Evolutionary conservation across 2,329 filamentous ascomycete genomes (phyloP), one percentile per base, ranked within the genome.

Genomic region (Colletotrichum chlorophyti): DNA sequence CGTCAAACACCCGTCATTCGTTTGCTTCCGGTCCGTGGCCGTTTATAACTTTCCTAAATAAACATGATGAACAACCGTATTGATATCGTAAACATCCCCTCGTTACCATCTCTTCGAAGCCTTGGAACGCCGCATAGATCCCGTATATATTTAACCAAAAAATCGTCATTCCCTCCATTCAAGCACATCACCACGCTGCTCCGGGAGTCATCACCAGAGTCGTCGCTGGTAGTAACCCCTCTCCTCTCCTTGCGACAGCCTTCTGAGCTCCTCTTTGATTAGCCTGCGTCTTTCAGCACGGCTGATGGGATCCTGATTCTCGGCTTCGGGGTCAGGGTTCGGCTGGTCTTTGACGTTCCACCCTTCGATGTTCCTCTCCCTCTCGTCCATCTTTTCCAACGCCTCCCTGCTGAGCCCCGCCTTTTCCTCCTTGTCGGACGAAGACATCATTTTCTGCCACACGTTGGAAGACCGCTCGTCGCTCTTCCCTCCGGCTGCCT

Each of bases 181-280:
- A 6, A 12, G n/a, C 21, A 32, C 24, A 3, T 15, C 15, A 19
- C 19, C 12, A 26, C n/a, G 9, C 26, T 23, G 31, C 24, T 5
- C 14, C 26, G 11, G 31, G 8, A 9, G 1, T 7, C 27, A n/a
- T 6, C 10, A 86, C 76, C 80, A 84, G 61, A 85, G 70, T 45
- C 84, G 72, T 42, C 83, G 77, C 65, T 84, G 82, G 65, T 85
- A 85, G 60, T 81, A 81, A 21, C 78, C 72, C 12, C 74, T 80
- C 68, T 73, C 72, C 3, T 80, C 72, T 14, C 72, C 70, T 66
- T 77, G 78, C 6, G 81, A 74, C 53, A 81, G 65, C 61, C 70
- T 75, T 68, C 70, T 72, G 60, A 87, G 79, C 65, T 87, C 83
- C 61, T 83, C 79, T 67, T 83, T 85, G 66, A 87, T 88, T 63